phyloP scores from a whole-genome alignment of 73 alveolate genomes.

The Blepharisma japonicum region DNA sequence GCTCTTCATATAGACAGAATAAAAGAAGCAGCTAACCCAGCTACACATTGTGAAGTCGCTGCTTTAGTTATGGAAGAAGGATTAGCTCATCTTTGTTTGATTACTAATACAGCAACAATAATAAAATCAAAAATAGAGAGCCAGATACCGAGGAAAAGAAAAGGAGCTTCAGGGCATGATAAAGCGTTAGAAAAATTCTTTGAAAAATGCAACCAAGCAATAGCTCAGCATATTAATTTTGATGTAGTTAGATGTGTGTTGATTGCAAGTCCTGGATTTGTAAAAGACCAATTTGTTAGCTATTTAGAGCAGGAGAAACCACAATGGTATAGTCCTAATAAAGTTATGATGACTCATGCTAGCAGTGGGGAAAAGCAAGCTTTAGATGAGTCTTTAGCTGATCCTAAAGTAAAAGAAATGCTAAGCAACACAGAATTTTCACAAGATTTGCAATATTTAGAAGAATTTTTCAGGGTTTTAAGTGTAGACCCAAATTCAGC shows the following conservation, averaged over 20 bases:
- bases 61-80: slow-evolving; percentile 89
- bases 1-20: slow-evolving; percentile 67
- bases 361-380: slow-evolving; percentile 80
- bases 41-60: slow-evolving; percentile 64
- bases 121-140: slow-evolving; percentile 68
- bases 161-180: slow-evolving; percentile 59
- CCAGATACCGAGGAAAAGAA: slow-evolving; percentile 75
- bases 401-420: slow-evolving; percentile 60
- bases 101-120: slow-evolving; percentile 65
- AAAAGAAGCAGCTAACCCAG: slow-evolving; percentile 61
- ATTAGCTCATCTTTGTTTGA: slow-evolving; percentile 69
- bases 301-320: slow-evolving; percentile 48
- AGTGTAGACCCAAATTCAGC: slow-evolving; percentile 68
- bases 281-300: slow-evolving; percentile 68
- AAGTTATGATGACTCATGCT: slow-evolving; percentile 68
- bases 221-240: slow-evolving; percentile 47
- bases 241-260: slow-evolving; percentile 55
- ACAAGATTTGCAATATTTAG: slow-evolving; percentile 56
- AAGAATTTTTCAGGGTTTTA: slow-evolving; percentile 71
- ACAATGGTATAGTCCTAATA: slow-evolving; percentile 45
- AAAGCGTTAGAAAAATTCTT: slow-evolving; percentile 68
- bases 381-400: slow-evolving; percentile 64
- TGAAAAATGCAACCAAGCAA: slow-evolving; percentile 52
- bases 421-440: slow-evolving; percentile 55
- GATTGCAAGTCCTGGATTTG: slow-evolving; percentile 87